Percentiles rank a stretch among this genome's conserved stretches.
Evolutionary conservation across 768 basidiomycete species (phyloP).

Genomic region (Panellus pusillus): DNA sequence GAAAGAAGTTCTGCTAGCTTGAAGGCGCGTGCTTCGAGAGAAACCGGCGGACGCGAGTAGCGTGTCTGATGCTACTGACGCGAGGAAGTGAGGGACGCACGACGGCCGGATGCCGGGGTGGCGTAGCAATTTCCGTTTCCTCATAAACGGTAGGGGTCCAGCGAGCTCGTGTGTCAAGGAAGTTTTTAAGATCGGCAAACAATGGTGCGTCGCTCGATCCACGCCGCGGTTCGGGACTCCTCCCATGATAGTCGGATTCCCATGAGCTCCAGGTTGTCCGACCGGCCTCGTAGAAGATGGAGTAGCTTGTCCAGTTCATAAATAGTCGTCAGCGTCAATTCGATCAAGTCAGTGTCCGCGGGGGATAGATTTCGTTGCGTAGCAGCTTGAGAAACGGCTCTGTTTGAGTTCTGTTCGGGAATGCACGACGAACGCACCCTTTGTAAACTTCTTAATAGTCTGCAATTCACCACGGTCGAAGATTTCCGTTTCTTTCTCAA

Average conservation of each 20-base stretch:
- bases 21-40: slow-evolving; percentile 71
- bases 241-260: slow-evolving; percentile 78
- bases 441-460: slow-evolving; percentile 82
- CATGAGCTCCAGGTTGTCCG: slow-evolving; percentile 77
- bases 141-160: slow-evolving; percentile 78
- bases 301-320: slow-evolving; percentile 83
- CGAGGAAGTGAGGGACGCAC: slow-evolving; percentile 44
- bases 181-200: slow-evolving; percentile 59
- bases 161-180: slow-evolving; percentile 63
- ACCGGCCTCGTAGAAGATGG: slow-evolving; percentile 78
- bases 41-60: slow-evolving; percentile 50
- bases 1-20: slow-evolving; percentile 78
- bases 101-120: slow-evolving; percentile 33
- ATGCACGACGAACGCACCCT: slow-evolving; percentile 51
- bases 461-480: slow-evolving; percentile 86
- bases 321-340: slow-evolving; percentile 85
- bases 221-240: slow-evolving; percentile 66
- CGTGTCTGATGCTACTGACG: slow-evolving; percentile 63
- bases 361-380: slow-evolving; percentile 86
- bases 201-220: slow-evolving; percentile 67
- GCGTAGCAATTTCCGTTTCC: slow-evolving; percentile 38
- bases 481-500: slow-evolving; percentile 85
- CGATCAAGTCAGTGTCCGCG: slow-evolving; percentile 88
- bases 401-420: slow-evolving; percentile 8
- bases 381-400: slow-evolving; percentile 49